These are phyloP conservation scores for Zasmidium cellare DNA, from an alignment of 2,329 filamentous ascomycete species.

Conservation along the genomic window DNA sequence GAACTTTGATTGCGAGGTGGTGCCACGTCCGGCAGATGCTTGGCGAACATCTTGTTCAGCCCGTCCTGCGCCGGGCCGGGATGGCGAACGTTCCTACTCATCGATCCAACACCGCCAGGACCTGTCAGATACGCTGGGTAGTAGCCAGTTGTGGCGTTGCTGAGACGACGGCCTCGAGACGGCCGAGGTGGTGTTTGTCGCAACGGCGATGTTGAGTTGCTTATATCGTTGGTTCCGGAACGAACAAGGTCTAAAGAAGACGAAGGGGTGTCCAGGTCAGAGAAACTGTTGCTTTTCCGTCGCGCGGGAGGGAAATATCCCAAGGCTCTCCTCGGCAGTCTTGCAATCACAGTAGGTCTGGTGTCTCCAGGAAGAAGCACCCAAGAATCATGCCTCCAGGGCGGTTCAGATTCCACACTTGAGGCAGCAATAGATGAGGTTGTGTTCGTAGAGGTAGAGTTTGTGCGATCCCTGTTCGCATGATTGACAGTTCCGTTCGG, in stretches of 20 bases:
- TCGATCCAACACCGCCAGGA: slow-evolving; percentile 84
- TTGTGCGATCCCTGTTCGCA: slow-evolving; percentile 36
- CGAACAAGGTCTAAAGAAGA: slow-evolving; percentile 63
- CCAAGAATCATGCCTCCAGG: slow-evolving; percentile 89
- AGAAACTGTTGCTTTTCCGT: slow-evolving; percentile 75
- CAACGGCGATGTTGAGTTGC: slow-evolving; percentile 34
- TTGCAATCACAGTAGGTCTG: slow-evolving; percentile 78
- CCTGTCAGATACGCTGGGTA: slow-evolving; percentile 64
- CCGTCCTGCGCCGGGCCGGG: slow-evolving; percentile 83
- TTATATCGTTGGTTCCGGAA: slow-evolving; percentile 37
- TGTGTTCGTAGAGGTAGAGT: slow-evolving; percentile 37
- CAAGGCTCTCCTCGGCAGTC: slow-evolving; percentile 75
- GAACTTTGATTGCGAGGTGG: slow-evolving; percentile 57
- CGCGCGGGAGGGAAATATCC: slow-evolving; percentile 90
- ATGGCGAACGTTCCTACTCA: slow-evolving; percentile 67
- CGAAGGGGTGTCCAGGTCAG: slow-evolving; percentile 65
- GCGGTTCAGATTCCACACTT: slow-evolving; percentile 59
- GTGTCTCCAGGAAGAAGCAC: slow-evolving; percentile 72
- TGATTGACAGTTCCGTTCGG: slow-evolving; percentile 17
- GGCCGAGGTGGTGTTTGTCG: slow-evolving; percentile 40
- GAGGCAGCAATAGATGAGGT: slow-evolving; percentile 37
- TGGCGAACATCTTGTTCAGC: slow-evolving; percentile 79
- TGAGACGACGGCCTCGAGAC: slow-evolving; percentile 38
- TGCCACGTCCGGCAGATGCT: slow-evolving; percentile 77
- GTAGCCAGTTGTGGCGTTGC: slow-evolving; percentile 41